Evolutionary conservation across 1,284 basidiomycete species (phyloP), one percentile per base, ranked within the genome.

Genomic region (Apiotrichum siamense): DNA sequence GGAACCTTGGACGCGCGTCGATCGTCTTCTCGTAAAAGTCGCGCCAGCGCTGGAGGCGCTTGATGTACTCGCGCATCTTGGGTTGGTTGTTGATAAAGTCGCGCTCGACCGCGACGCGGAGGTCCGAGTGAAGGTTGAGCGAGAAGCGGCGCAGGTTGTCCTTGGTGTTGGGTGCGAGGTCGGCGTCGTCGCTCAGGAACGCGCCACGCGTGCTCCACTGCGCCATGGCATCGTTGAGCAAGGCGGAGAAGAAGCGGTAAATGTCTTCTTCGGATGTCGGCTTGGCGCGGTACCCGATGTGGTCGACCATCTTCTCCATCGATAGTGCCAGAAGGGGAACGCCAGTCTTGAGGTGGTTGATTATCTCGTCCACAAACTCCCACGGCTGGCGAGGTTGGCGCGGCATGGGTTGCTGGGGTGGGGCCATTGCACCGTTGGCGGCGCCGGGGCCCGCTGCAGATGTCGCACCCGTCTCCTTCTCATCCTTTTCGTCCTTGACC

Each of bases 231-330:
- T 82, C 81, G 80, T 86, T 66, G 82, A 82, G 71, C 33, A 97
- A 76, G 68, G 93, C 86, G 57, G 85, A 87, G 38, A 93, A 84
- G 61, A 93, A 83, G 17, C 96, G 84, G 75, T 97, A 97, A 18
- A 92, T 86, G 63, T 98, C 94, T 72, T 99, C 96, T 60, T 99
- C 96, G 2, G 84, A 81, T 7, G 83, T 81, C 2, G 88, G 83
- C 74, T 97, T 97, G 78, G 97, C 97, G 40, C 93, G 83, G 57
- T 85, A 82, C 37, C 84, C 81, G 60, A 98, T 87, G 74, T 98
- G 94, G 65, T 99, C 96, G 20, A 96, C 88, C 79, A 98, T 88
- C 42, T 92, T 96, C 75, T 99, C 96, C 80, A 99, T 82, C 49
- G 90, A 96, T 27, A 97, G 78, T 24, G 94, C 89, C 21, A 99